Evolutionary conservation across 2,329 filamentous ascomycete genomes (phyloP), one percentile per base, ranked within the genome.

Genomic region (Calonectria montana): DNA sequence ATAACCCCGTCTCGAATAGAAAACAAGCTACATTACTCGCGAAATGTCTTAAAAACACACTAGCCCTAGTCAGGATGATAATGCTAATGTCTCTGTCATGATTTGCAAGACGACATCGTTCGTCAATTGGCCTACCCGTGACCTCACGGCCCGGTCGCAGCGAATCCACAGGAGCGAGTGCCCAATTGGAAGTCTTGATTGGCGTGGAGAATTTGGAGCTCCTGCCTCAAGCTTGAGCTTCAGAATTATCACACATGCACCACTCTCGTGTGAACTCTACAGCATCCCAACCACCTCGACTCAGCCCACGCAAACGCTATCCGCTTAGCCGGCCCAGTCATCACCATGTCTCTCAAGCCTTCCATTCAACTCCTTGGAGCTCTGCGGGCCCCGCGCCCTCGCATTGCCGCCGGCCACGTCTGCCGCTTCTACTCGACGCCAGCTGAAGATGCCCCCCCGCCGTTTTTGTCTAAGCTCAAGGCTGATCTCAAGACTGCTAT

Each of bases 401-500:
- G 73, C 53, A 70, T 72, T 35, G 66, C 78, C 35, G 64, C 47
- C 63, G 72, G 37, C 70, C 71, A 71, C 35, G 29, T 69, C 72
- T 73, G 74, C 61, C 80, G 80, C 59, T 75, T 78, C 75, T 83
- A 83, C 77, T 83, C 83, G 61, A 78, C 81, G 41, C 70, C 73
- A 71, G 74, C 84, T 47, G 79, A 80, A 67, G 82, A 84, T 72
- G 78, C 83, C 6, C 76, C 82, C 25, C 87, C 88, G 45, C 86
- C 88, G 13, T 82, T 90, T 10, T 82, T 90, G 50, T 81, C 85
- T 66, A 89, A 87, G 82, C 84, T 91, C 78, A 90, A 90, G 79
- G 83, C 81, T 74, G 91, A 93, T 76, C 86, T 93, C 73, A 93
- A 93, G 84, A 83, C 86, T 12, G 91, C 91, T 61, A 93, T 93